Base-by-base conservation (phyloP, 2,329 filamentous ascomycete genomes). In the Lasiodiplodia sp. region DNA sequence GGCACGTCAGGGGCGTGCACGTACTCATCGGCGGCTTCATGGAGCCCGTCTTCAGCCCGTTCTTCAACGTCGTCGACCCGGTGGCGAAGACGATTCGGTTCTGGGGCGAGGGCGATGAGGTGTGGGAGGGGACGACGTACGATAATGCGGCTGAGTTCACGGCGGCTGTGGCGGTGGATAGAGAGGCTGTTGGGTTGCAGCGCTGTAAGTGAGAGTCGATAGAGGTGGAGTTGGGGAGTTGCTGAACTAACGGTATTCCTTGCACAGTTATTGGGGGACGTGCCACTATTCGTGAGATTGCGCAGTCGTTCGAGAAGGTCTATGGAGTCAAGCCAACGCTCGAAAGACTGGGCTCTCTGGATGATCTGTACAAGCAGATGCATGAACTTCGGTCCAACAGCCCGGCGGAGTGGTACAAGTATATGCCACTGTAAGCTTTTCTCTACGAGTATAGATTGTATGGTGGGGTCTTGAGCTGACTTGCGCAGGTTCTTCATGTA, bases 11-110 rank as follows among this genome's bases (percentile, higher is more conserved):
- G 56, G 81, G 77, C 16, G 80, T 83, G 0, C 81, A 83, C 68
- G 71, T 84, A 18, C 71, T 83, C n/a, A 76, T 78, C 51, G 82
- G 78, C 8, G 78, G 60, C 7, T 80, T 82, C 66, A 79, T 78
- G 71, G 79, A 82, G 11, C 70, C 74, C 1, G 69, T 79, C 18
- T 77, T 76, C 28, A 75, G 73, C 38, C 69, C 72, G 0, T 74
- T 75, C 14, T 77, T 77, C 52, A 64, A 66, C 11, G 70, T 73
- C 16, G 71, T 69, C 18, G 74, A 80, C 63, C 7, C 44, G 28
- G 57, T 72, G 47, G 72, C 70, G 10, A 67, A 72, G 2, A 76
- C 68, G 0, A 73, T 81, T 21, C 69, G 69, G 23, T 80, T 75
- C 67, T 83, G 78, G 77, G 80, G 80, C 0, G 73, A 72, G 5